Conservation (phyloP, 495 filamentous ascomycete species). For the Apodospora peruviana region DNA sequence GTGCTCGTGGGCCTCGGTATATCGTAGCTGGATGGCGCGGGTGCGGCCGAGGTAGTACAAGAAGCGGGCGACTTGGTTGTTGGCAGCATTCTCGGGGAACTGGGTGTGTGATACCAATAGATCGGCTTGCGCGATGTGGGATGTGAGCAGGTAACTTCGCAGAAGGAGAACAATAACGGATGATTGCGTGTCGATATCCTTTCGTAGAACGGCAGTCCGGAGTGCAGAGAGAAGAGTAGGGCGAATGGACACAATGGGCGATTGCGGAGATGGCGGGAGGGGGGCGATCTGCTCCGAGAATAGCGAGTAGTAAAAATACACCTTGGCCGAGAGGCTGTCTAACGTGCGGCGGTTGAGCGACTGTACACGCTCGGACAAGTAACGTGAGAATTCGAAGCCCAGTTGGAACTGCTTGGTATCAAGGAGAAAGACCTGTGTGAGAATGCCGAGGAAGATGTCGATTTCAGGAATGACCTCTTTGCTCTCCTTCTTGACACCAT, state of each 20-base stretch:
- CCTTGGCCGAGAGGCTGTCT: slow-evolving; percentile 87
- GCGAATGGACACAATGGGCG: slow-evolving; percentile 78
- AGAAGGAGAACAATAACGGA: slow-evolving; percentile 91
- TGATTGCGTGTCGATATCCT: slow-evolving; percentile 93
- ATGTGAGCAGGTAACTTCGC: slow-evolving; percentile 92
- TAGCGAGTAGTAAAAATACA: slow-evolving; percentile 95
- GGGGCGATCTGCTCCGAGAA: slow-evolving; percentile 88
- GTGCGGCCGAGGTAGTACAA: slow-evolving; percentile 95
- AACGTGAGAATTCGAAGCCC: slow-evolving; percentile 77
- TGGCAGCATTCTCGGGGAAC: slow-evolving; percentile 87
- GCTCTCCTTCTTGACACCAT: slow-evolving; percentile 48
- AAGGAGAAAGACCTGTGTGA: slow-evolving; percentile 83
- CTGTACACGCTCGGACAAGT: slow-evolving; percentile 77
- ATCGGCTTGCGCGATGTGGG: slow-evolving; percentile 95
- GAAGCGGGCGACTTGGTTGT: slow-evolving; percentile 96
- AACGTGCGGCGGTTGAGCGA: slow-evolving; percentile 86
- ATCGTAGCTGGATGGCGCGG: slow-evolving; percentile 90
- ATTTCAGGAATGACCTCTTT: slow-evolving; percentile 85
- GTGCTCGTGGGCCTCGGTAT: slow-evolving; percentile 95
- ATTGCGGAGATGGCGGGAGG: slow-evolving; percentile 78
- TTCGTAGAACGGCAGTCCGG: slow-evolving; percentile 86
- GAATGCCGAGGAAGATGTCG: slow-evolving; percentile 84
- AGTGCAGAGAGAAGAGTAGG: slow-evolving; percentile 82
- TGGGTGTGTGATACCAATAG: slow-evolving; percentile 89
- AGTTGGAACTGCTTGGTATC: slow-evolving; percentile 73